phyloP scores from a whole-genome alignment of 1,284 basidiomycete species.

The Ganoderma leucocontextum region DNA sequence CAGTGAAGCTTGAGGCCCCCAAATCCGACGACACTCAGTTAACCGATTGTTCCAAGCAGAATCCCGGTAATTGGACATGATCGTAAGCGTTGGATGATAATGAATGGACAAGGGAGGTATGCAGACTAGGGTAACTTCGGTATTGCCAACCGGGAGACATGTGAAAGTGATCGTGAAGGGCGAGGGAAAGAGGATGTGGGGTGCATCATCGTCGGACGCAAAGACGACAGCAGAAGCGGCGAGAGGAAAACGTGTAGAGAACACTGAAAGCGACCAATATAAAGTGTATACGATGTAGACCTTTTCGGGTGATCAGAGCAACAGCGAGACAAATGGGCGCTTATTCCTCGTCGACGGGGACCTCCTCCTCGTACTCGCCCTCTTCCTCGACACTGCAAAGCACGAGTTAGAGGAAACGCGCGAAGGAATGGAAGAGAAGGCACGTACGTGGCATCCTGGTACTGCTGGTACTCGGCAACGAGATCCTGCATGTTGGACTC shows the following conservation, averaged over 20 bases:
- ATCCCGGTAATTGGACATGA: slow-evolving; percentile 37
- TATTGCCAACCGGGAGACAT: slow-evolving; percentile 36
- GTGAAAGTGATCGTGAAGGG: slow-evolving; percentile 2
- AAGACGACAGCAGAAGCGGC: slow-evolving; percentile 26
- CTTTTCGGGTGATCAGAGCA: slow-evolving; percentile 40
- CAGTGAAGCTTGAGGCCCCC: background rate
- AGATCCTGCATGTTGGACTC: slow-evolving; percentile 98
- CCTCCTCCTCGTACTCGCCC: slow-evolving; percentile 84
- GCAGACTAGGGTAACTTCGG: slow-evolving; percentile 47
- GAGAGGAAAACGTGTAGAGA: slow-evolving; percentile 35
- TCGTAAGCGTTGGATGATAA: slow-evolving; percentile 36
- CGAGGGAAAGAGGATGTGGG: slow-evolving; percentile 16
- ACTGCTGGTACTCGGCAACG: slow-evolving; percentile 95
- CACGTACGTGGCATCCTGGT: slow-evolving; percentile 92
- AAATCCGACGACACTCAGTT: background rate
- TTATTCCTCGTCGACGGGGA: slow-evolving; percentile 64
- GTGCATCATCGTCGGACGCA: slow-evolving; percentile 27
- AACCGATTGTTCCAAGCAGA: slow-evolving; percentile 14
- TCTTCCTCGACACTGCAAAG: slow-evolving; percentile 75
- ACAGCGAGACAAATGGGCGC: slow-evolving; percentile 9
- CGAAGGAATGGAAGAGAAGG: background rate
- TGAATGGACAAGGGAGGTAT: slow-evolving; percentile 38
- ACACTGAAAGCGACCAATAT: slow-evolving; percentile 46
- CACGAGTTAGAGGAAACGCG: background rate
- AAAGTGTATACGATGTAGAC: slow-evolving; percentile 44